Evolutionary conservation across 73 alveolate species (phyloP).

Genomic region (Paramecium caudatum): DNA sequence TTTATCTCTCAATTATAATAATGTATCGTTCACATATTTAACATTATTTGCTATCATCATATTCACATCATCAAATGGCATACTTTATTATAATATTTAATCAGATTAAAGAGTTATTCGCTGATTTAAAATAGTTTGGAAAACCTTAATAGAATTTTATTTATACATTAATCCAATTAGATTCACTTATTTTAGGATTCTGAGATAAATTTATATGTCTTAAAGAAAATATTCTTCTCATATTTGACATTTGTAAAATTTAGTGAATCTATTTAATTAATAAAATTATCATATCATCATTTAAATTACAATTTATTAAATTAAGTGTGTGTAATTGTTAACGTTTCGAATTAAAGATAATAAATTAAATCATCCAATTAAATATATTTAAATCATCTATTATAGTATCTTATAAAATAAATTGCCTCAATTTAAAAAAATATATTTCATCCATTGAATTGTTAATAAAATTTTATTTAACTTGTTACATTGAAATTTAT

Average conservation of each 20-base stretch:
- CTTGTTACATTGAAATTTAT: background rate
- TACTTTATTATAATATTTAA: background rate
- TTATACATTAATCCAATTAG: constrained; percentile 10
- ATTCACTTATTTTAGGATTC: background rate
- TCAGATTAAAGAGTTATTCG: background rate
- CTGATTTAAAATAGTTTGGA: background rate
- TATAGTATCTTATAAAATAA: background rate
- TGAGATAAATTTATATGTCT: constrained; percentile 20
- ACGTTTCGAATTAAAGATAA: background rate
- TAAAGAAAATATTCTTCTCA: constrained; percentile 12
- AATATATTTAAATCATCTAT: background rate
- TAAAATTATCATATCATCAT: constrained; percentile 12
- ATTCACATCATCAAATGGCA: background rate
- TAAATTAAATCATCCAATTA: constrained; percentile 6
- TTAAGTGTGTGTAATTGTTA: background rate
- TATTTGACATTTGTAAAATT: background rate
- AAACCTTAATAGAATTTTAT: background rate
- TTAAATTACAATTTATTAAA: constrained; percentile 4
- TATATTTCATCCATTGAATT: constrained; percentile 24
- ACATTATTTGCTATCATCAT: background rate
- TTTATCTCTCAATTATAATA: background rate
- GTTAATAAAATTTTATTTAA: background rate
- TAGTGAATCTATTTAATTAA: background rate
- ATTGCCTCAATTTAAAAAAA: background rate
- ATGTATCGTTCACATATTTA: background rate